Conservation (phyloP, 805 yeast genomes). For the Starmerella sirachaensis region DNA sequence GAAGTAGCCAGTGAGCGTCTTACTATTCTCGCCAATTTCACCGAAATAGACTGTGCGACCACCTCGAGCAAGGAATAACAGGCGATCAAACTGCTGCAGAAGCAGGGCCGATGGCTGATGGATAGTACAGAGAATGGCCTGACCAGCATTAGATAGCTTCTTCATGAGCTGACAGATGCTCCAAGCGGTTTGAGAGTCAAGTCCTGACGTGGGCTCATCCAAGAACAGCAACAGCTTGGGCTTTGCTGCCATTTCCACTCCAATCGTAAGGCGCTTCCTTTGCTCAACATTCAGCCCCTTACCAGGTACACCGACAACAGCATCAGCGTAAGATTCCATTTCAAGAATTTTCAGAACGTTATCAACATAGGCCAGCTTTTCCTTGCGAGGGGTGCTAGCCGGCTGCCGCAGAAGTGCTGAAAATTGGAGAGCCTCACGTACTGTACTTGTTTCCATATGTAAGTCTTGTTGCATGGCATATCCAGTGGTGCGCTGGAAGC, state of each 20-base stretch:
- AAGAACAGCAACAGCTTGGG: constrained; percentile 49
- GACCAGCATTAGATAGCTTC: constrained; percentile 58
- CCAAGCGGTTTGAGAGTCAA: constrained; percentile 56
- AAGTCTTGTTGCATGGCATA: constrained; percentile 74
- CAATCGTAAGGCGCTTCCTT: constrained; percentile 55
- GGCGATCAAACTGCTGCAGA: constrained; percentile 55
- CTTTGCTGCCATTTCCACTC: constrained; percentile 61
- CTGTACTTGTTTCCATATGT: constrained; percentile 57
- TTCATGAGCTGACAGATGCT: constrained; percentile 55
- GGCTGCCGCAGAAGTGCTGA: constrained; percentile 67
- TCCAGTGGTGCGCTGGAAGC: constrained; percentile 68
- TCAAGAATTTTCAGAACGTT: constrained; percentile 53
- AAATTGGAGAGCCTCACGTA: constrained; percentile 60
- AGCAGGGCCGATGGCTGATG: constrained; percentile 68
- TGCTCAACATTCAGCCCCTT: constrained; percentile 60
- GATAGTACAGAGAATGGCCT: constrained; percentile 63
- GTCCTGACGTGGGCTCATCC: constrained; percentile 67
- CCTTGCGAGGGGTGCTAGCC: constrained; percentile 39
- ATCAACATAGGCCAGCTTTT: constrained; percentile 58
- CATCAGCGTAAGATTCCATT: constrained; percentile 61
- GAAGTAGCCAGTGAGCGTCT: constrained; percentile 48
- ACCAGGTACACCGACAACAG: constrained; percentile 69
- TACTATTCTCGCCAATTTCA: constrained; percentile 57
- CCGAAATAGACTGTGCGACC: constrained; percentile 77
- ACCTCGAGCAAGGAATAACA: constrained; percentile 57